Evolutionary conservation across 495 filamentous ascomycete genomes (phyloP), one percentile per base, ranked within the genome.

Genomic region (Penicillium mononematosum): DNA sequence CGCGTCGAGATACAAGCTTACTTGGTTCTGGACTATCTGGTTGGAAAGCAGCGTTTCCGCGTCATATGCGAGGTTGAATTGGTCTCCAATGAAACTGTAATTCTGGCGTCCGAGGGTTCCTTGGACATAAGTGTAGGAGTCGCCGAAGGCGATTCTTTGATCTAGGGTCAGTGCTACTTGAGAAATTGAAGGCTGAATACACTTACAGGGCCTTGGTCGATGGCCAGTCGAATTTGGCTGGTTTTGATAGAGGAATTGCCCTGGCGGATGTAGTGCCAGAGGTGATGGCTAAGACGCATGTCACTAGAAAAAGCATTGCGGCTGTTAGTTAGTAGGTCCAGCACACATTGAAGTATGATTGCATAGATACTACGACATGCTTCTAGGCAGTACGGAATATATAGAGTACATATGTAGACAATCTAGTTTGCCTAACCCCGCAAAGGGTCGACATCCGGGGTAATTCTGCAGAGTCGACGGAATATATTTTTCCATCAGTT

Each of bases 71-170:
- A 74, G 67, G 52, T 76, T 56, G 44, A 75, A 56, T 29, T 65
- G 59, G 59, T 78, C 74, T 19, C 77, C 78, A 24, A 82, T 81
- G 65, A 80, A 82, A 53, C 72, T 75, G 56, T 58, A 82, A 62
- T 80, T 79, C 27, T 72, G 64, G 50, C 65, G 72, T 4, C 79
- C 81, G 44, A 63, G 59, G 6, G 74, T 80, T 17, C 79, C 80
- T 66, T 81, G 78, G 22, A 81, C 73, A 50, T 75, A 82, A 17
- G 79, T 81, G 53, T 82, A 83, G n/a, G 76, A 79, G 56, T 83
- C 78, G 16, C 79, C 81, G 56, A 83, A 83, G n/a, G 78, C 75
- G 56, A 81, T 60, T 14, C 74, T 77, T 47, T 1, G 12, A 10
- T 17, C n/a, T 45, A 25, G 3, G 6, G 22, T 52, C 3, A 39